Conservation (phyloP, 2,329 filamentous ascomycete species). For the Kalmusia sp. region DNA sequence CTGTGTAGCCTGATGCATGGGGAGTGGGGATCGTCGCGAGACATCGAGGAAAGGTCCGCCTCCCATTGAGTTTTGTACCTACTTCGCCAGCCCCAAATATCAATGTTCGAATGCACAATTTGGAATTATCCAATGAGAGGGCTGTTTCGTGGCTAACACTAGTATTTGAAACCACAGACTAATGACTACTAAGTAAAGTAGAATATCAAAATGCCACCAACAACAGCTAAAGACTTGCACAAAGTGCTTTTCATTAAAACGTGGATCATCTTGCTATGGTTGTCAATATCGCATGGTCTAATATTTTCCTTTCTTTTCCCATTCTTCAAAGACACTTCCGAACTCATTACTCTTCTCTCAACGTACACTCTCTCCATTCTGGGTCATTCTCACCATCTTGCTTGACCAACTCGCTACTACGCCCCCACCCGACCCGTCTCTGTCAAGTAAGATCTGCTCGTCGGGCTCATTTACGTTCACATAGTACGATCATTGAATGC, state of each 20-base stretch:
- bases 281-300: background rate
- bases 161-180: too few species aligned
- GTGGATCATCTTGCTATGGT: too few species aligned
- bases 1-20: too few species aligned
- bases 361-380: background rate
- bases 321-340: background rate
- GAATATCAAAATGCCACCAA: background rate
- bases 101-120: too few species aligned
- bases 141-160: too few species aligned
- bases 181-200: too few species aligned
- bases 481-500: conserved; percentile 43
- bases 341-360: conserved; percentile 2
- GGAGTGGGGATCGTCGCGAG: too few species aligned
- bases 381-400: conserved; percentile 18
- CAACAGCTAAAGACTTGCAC: background rate
- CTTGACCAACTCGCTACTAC: conserved; percentile 24
- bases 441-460: conserved; percentile 40
- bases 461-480: conserved; percentile 37
- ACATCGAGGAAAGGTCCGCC: too few species aligned
- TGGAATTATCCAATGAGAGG: too few species aligned
- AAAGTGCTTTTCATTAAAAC: too few species aligned
- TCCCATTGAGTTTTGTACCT: too few species aligned
- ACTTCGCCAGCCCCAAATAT: too few species aligned
- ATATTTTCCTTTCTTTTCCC: background rate
- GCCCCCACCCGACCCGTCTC: conserved; percentile 18